Conservation (phyloP, 805 yeast species). For the Scheffersomyces spartinae region DNA sequence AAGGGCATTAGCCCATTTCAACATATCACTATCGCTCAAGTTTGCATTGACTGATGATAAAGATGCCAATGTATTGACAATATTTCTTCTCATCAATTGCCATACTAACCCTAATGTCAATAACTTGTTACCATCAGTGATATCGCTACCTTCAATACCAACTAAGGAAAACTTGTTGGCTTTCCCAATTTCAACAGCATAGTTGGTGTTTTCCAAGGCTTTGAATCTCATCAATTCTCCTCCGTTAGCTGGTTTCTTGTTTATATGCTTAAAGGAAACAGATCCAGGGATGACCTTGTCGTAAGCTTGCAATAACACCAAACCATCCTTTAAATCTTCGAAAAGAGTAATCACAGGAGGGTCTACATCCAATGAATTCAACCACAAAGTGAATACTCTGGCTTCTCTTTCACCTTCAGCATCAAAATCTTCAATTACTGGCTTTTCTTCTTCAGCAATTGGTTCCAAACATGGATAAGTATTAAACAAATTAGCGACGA, state of each 20-base stretch:
- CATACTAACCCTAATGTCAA: slow-evolving; percentile 89
- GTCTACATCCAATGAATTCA: slow-evolving; percentile 90
- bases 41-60: slow-evolving; percentile 66
- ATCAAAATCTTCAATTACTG: slow-evolving; percentile 95
- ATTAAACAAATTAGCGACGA: slow-evolving; percentile 94
- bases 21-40: slow-evolving; percentile 72
- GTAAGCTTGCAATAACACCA: slow-evolving; percentile 78
- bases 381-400: slow-evolving; percentile 94
- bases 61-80: slow-evolving; percentile 67
- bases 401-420: slow-evolving; percentile 99
- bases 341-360: slow-evolving; percentile 87
- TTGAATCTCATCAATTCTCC: slow-evolving; percentile 78
- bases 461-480: slow-evolving; percentile 96
- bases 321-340: slow-evolving; percentile 92
- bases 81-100: slow-evolving; percentile 98
- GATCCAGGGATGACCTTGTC: slow-evolving; percentile 94
- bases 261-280: slow-evolving; percentile 67
- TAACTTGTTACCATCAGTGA: slow-evolving; percentile 83
- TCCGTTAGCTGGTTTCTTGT: slow-evolving; percentile 72
- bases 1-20: slow-evolving; percentile 88
- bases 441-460: slow-evolving; percentile 78
- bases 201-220: slow-evolving; percentile 94
- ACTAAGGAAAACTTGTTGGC: slow-evolving; percentile 86
- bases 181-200: slow-evolving; percentile 95
- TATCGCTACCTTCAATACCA: slow-evolving; percentile 97